Conservation (phyloP, 2,329 filamentous ascomycete species). For the Penicillium sp. region DNA sequence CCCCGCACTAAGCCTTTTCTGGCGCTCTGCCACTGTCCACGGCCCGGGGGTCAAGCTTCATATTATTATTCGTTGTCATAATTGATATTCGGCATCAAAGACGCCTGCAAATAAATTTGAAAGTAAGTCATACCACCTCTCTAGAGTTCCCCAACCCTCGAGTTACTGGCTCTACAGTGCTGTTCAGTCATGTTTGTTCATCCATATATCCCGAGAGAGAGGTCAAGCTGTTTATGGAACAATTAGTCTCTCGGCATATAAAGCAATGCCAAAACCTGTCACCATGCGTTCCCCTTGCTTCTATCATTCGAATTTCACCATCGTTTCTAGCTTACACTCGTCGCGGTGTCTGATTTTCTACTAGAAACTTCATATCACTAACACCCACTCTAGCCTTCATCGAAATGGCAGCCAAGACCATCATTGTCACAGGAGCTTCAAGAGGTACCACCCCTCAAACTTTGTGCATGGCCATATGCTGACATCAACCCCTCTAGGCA, state of each 20-base stretch:
- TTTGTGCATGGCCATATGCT: not conserved
- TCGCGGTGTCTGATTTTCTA: not conserved
- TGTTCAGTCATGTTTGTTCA: not conserved
- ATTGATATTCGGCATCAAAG: not conserved
- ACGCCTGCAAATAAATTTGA: not conserved
- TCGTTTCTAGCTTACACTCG: no score
- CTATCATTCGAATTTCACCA: not conserved
- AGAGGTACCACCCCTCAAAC: slow-evolving; percentile 38
- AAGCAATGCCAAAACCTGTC: not conserved
- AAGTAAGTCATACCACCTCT: not conserved
- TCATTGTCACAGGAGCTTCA: slow-evolving; percentile 62
- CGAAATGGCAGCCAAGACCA: slow-evolving; percentile 51
- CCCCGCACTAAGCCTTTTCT: slow-evolving; percentile 10
- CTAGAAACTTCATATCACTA: not conserved
- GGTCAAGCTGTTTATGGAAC: not conserved
- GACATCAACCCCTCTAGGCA: slow-evolving; percentile 37
- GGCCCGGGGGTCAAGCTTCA: not conserved
- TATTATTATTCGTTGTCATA: not conserved
- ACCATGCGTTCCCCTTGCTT: not conserved
- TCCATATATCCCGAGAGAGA: not conserved
- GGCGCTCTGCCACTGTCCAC: not conserved
- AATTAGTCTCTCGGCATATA: not conserved
- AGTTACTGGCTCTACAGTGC: not conserved
- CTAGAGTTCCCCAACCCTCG: not conserved
- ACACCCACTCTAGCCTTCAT: slow-evolving; percentile 3